Conservation (phyloP, 116 monocot genomes). For the Posidonia oceanica region DNA sequence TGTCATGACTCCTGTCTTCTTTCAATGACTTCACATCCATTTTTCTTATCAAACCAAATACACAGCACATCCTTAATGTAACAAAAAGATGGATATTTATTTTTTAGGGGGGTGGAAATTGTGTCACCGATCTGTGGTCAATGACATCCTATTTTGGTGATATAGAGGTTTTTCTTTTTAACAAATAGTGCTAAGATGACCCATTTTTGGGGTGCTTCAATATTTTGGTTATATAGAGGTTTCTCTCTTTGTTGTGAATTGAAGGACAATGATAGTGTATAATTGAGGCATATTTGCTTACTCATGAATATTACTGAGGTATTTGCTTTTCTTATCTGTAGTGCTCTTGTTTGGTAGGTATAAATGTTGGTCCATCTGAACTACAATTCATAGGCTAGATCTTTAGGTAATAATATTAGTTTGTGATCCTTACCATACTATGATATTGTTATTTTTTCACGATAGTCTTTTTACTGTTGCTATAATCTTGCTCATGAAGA, state of each 20-base stretch:
- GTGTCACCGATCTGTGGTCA: neutral
- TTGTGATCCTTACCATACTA: no score
- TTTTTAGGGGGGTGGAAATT: neutral
- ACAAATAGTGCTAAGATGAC: neutral
- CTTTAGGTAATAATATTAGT: no score
- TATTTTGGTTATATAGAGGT: neutral
- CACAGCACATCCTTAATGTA: no score
- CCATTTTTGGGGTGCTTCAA: neutral
- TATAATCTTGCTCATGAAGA: no score
- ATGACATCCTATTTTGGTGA: neutral
- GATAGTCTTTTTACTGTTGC: no score
- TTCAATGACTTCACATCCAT: constrained; percentile 6
- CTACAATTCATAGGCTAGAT: no score
- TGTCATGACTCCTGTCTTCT: constrained; percentile 66
- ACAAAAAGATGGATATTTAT: neutral
- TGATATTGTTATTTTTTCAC: constrained; percentile 90
- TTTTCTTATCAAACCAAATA: no score
- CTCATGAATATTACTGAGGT: neutral
- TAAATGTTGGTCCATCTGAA: no score
- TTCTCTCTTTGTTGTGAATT: neutral
- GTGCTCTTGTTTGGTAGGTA: no score
- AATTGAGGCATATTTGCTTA: neutral
- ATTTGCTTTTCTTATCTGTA: no score
- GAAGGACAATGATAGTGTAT: neutral
- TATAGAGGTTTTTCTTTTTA: neutral